A percentile compares a stretch with the other conserved stretches of the same genome.
These are phyloP conservation scores for Murraya paniculata DNA, from an alignment of 345 rosid species.

Conservation along the genomic window DNA sequence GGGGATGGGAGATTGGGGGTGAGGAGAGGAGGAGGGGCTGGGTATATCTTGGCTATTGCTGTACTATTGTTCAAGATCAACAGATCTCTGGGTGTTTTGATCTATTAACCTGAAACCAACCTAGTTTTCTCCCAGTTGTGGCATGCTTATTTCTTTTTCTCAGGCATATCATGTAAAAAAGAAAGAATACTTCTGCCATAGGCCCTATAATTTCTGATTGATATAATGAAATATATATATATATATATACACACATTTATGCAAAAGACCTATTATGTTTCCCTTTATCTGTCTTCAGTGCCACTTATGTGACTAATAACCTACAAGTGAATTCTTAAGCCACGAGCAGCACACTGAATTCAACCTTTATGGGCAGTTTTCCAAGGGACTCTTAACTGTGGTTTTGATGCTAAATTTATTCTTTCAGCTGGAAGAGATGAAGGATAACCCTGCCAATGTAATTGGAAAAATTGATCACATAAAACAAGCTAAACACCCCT, in stretches of 20 bases:
- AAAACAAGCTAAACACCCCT: constrained; percentile 17
- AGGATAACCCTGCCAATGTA: constrained; percentile 27
- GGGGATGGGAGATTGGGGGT: neutral
- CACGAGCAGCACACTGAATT: neutral
- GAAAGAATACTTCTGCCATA: neutral
- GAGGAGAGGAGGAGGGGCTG: neutral
- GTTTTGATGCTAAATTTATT: constrained; percentile 4
- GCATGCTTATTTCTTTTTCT: neutral
- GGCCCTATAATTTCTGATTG: neutral
- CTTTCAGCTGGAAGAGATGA: constrained; percentile 55
- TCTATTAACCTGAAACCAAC: neutral
- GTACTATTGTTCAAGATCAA: neutral
- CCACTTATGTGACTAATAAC: neutral
- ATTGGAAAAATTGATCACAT: constrained; percentile 17
- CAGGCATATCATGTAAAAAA: neutral
- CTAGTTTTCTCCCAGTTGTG: neutral
- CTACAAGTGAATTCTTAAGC: neutral
- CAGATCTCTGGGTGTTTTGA: neutral
- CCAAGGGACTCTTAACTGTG: neutral
- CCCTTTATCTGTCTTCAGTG: neutral
- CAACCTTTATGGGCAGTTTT: neutral
- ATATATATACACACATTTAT: no score
- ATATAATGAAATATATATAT: neutral
- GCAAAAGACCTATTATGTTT: neutral
- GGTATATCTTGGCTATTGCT: neutral